Base-by-base conservation (phyloP, 208 protist genomes). In the Wallacemonas sp. region DNA sequence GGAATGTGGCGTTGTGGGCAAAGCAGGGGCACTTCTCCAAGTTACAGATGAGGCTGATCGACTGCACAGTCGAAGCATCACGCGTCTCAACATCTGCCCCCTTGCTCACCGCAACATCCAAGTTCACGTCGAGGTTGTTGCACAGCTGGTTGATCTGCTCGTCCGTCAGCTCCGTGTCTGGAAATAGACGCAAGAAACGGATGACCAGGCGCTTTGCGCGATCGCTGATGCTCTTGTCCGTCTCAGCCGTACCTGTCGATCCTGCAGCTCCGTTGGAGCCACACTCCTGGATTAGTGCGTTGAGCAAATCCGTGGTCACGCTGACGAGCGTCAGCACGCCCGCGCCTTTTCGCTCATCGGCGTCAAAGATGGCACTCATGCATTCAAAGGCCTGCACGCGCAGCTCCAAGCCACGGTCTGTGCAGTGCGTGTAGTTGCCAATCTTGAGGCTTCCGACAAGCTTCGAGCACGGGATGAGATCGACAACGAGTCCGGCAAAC, bases 351-450 rank as follows among this genome's bases (percentile, higher is more conserved):
- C 68, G 64, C 31, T 66, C 71, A 26, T 66, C 70, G 0, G 46
- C 68, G 22, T 84, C 65, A 26, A 97, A 73, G 25, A 97, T 65
- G 20, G 83, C 88, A 41, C 95, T 88, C 75, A 99, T 81, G 70
- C 93, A 98, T 70, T 98, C 95, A 57, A 95, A 98, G 1, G 96
- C 92, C 28, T 91, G 82, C 74, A 98, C 98, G 55, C 98, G 89
- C 41, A 95, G 76, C 63, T 98, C 94, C 36, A 98, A 76, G n/a
- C 95, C 94, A 45, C 93, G 91, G 77, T 98, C 95, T 11, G 95
- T 80, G 16, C 90, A 76, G 76, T 98, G 96, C 62, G 91, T 98
- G 79, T 98, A 98, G 20, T 93, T 92, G 28, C 93, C 96, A 39
- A 99, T 74, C 48, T 97, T 72, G 50, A 98, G 84, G 25, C 72